These are phyloP conservation scores for Alternaria hordeiaustralica DNA, from an alignment of 2,329 filamentous ascomycete genomes.

Conservation along the genomic window DNA sequence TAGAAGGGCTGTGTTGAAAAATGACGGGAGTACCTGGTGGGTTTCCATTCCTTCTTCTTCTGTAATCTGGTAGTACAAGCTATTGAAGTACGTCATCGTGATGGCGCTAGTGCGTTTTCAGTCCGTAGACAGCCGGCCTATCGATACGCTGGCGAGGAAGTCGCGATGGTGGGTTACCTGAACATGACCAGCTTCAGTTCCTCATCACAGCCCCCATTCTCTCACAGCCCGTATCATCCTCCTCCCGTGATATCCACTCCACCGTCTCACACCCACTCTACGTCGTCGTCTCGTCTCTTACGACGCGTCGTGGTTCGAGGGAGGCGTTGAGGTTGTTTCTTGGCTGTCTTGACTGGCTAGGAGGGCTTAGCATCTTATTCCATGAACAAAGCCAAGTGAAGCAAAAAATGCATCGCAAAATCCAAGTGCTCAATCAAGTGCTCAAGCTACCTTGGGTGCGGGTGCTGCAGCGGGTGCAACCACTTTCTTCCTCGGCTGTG, in stretches of 20 bases:
- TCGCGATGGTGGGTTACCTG: neutral
- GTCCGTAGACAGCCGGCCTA: neutral
- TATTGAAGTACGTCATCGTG: conserved; percentile 19
- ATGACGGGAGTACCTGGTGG: neutral
- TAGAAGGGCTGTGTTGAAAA: no score
- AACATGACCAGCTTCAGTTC: neutral
- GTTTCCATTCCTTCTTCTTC: conserved; percentile 1
- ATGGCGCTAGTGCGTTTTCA: conserved; percentile 17
- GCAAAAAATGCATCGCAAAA: conserved; percentile 13
- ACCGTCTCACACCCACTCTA: neutral
- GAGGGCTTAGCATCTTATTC: neutral
- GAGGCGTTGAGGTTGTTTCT: neutral
- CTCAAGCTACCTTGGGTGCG: conserved; percentile 29
- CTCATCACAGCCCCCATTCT: neutral
- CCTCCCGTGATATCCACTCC: accelerated
- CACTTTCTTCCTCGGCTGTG: conserved; percentile 41
- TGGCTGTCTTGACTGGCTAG: neutral
- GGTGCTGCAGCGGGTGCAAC: conserved; percentile 7
- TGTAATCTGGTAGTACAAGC: neutral
- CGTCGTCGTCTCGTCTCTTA: neutral
- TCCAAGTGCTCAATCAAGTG: conserved; percentile 20
- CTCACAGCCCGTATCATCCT: neutral
- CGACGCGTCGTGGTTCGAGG: neutral
- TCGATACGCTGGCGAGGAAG: neutral
- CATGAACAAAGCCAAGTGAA: neutral